A percentile compares a stretch with the other conserved stretches of the same genome.
Conservation (phyloP, 1,284 basidiomycete genomes). For the Cutaneotrichosporon mucoides region DNA sequence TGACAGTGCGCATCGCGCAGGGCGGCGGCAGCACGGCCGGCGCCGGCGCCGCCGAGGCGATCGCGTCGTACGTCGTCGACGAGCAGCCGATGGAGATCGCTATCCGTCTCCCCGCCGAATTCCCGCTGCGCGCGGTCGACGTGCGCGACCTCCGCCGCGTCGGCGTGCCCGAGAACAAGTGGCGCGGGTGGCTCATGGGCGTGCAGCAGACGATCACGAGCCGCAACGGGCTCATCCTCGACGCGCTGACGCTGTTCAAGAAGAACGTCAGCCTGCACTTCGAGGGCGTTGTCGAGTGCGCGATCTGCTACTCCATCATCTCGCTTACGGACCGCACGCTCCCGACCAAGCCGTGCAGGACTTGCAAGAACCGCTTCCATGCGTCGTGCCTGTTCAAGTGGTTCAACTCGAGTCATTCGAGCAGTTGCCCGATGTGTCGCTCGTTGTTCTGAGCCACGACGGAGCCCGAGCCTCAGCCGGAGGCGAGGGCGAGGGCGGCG, state of each 20-base stretch:
- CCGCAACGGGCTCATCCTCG: constrained; percentile 85
- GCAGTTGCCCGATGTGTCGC: constrained; percentile 86
- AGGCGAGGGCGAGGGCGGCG: too few relatives aligned
- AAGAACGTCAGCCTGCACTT: constrained; percentile 89
- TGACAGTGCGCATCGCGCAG: constrained; percentile 69
- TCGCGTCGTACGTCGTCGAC: constrained; percentile 73
- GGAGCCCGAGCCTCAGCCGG: too few relatives aligned
- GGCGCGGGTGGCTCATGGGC: constrained; percentile 90
- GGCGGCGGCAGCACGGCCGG: constrained; percentile 66
- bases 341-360: constrained; percentile 88
- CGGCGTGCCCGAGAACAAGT: constrained; percentile 83
- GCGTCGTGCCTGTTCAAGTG: constrained; percentile 91
- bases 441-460: constrained; percentile 48
- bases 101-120: constrained; percentile 80
- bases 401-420: constrained; percentile 81
- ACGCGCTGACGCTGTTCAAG: constrained; percentile 90
- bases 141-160: constrained; percentile 79
- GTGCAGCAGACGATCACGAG: constrained; percentile 83
- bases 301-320: constrained; percentile 96
- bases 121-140: constrained; percentile 85
- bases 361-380: constrained; percentile 95
- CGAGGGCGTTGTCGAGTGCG: constrained; percentile 87
- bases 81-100: constrained; percentile 92
- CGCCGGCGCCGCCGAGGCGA: constrained; percentile 43
- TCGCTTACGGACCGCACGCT: constrained; percentile 82